Conservation (phyloP, 768 basidiomycete species). For the Pisolithus tinctorius region DNA sequence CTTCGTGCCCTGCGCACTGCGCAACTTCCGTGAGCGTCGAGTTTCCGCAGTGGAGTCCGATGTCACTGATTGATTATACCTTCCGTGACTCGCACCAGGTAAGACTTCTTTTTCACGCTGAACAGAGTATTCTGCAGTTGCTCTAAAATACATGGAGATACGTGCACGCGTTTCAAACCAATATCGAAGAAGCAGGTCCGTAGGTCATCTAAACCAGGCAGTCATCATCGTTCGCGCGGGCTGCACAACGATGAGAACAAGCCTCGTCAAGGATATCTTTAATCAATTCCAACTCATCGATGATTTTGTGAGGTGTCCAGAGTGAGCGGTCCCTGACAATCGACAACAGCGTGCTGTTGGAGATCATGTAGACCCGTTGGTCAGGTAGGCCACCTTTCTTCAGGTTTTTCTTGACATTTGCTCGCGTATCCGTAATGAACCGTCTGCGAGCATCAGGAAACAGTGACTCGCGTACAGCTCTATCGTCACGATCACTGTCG, state of each 20-base stretch:
- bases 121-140: too few species aligned
- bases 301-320: not conserved
- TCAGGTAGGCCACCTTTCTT: conserved; percentile 11
- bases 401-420: conserved; percentile 11
- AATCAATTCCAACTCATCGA: not conserved
- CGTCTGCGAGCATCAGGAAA: conserved; percentile 9
- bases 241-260: conserved; percentile 3
- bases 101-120: too few species aligned
- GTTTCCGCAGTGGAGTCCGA: too few species aligned
- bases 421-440: conserved; percentile 14
- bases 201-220: too few species aligned
- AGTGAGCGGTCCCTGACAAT: conserved; percentile 2
- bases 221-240: not conserved
- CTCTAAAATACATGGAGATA: too few species aligned
- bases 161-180: too few species aligned
- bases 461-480: not conserved
- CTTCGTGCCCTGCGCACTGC: too few species aligned
- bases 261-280: not conserved
- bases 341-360: conserved; percentile 7
- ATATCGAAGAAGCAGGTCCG: too few species aligned
- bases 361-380: conserved; percentile 17
- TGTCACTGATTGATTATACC: too few species aligned
- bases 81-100: too few species aligned
- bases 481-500: conserved; percentile 4
- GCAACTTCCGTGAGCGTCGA: too few species aligned